phyloP scores from a whole-genome alignment of 2,329 filamentous ascomycete species.

The Colletotrichum lentis region DNA sequence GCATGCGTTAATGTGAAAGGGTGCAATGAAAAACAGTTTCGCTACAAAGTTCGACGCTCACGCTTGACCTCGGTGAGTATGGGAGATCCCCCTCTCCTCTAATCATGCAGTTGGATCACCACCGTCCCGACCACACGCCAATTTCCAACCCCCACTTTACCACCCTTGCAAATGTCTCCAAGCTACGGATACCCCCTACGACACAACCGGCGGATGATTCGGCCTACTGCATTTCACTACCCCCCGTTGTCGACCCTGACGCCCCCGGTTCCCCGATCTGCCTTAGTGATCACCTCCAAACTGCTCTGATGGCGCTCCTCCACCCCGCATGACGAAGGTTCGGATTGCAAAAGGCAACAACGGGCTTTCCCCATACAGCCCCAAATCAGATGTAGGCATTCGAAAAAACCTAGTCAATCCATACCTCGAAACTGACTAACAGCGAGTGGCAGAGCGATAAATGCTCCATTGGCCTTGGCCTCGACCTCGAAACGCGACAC shows the following conservation, averaged over 20 bases:
- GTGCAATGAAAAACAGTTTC: not conserved
- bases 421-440: not conserved
- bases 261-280: not conserved
- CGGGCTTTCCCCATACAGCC: not conserved
- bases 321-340: not conserved
- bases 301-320: conserved; percentile 2
- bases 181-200: not conserved
- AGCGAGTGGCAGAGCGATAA: not conserved
- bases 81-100: conserved; percentile 4
- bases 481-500: not conserved
- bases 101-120: conserved; percentile 27
- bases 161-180: conserved; percentile 6
- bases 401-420: not conserved
- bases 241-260: not conserved
- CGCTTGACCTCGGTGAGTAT: conserved; percentile 4
- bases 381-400: not conserved
- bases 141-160: not conserved
- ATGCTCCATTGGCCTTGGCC: not conserved
- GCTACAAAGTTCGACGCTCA: not conserved
- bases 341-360: not conserved
- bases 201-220: not conserved
- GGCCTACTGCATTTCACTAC: conserved; percentile 5
- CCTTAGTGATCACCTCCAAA: not conserved
- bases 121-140: conserved; percentile 19
- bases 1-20: conserved; percentile 1